These are phyloP conservation scores for Penicillium crystallinum DNA, from an alignment of 495 filamentous ascomycete species.

Conservation along the genomic window DNA sequence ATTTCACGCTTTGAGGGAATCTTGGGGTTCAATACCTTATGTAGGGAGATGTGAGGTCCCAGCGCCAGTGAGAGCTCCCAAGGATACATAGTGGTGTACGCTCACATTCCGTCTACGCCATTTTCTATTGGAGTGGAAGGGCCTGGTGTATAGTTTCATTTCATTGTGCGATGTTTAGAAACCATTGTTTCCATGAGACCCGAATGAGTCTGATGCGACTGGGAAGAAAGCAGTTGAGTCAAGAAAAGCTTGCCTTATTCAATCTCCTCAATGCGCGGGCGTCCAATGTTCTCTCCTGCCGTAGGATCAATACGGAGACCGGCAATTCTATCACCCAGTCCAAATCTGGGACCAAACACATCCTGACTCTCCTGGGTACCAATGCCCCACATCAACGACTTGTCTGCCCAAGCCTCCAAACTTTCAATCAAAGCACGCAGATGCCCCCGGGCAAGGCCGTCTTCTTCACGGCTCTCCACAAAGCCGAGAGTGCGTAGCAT, in stretches of 20 bases:
- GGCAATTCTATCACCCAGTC: constrained; percentile 36
- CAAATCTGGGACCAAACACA: constrained; percentile 20
- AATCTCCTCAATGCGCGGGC: constrained; percentile 50
- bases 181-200: too few relatives aligned
- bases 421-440: constrained; percentile 65
- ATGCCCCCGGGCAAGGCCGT: constrained; percentile 70
- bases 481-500: constrained; percentile 60
- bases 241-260: constrained; percentile 27
- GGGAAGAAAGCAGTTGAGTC: not conserved
- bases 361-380: constrained; percentile 19
- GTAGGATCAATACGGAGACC: constrained; percentile 34
- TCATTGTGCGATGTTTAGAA: too few relatives aligned
- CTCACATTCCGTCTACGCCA: too few relatives aligned
- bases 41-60: too few relatives aligned
- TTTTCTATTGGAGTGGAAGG: too few relatives aligned
- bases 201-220: too few relatives aligned
- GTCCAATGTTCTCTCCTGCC: constrained; percentile 25
- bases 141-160: too few relatives aligned
- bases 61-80: too few relatives aligned
- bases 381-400: constrained; percentile 43
- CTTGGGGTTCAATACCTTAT: too few relatives aligned
- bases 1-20: too few relatives aligned
- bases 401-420: constrained; percentile 65
- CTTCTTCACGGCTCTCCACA: constrained; percentile 62
- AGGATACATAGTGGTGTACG: too few relatives aligned